Conservation (phyloP, 164 flowering plant species). For the Magnolia kwangsiensis region DNA sequence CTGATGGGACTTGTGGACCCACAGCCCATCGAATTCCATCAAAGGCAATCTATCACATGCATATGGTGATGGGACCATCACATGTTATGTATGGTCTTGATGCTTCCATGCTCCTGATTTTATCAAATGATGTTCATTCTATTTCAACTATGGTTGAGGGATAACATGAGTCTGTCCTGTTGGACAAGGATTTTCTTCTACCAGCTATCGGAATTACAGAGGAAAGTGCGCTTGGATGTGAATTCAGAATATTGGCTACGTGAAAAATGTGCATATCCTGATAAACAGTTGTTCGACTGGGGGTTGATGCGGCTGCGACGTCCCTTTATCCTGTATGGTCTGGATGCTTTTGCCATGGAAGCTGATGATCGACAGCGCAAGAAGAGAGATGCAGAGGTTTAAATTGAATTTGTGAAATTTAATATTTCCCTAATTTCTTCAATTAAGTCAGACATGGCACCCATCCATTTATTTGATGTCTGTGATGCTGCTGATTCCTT, state of each 20-base stretch:
- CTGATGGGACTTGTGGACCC: too few relatives aligned
- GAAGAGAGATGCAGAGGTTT: constrained; percentile 90
- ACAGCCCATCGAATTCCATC: too few relatives aligned
- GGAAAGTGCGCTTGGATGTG: constrained; percentile 77
- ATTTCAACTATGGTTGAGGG: constrained; percentile 4
- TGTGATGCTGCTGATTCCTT: constrained; percentile 11
- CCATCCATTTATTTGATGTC: not conserved
- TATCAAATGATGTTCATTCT: not conserved
- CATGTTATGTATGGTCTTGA: not conserved
- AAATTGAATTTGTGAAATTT: not conserved
- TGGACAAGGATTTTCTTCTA: constrained; percentile 31
- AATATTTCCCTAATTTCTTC: not conserved
- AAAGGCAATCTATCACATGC: too few relatives aligned
- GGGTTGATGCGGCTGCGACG: constrained; percentile 75
- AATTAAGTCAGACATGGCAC: not conserved
- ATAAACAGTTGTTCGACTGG: constrained; percentile 84
- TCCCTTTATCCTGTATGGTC: constrained; percentile 55
- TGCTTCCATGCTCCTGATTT: not conserved
- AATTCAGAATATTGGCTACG: constrained; percentile 87
- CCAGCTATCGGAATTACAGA: constrained; percentile 85
- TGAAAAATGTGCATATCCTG: constrained; percentile 68
- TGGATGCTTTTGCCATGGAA: constrained; percentile 74
- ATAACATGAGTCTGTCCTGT: constrained; percentile 32
- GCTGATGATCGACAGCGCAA: constrained; percentile 79
- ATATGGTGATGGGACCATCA: too few relatives aligned